These are phyloP conservation scores for Tetrahymena malaccensis DNA, from an alignment of 73 alveolate genomes.

Conservation along the genomic window DNA sequence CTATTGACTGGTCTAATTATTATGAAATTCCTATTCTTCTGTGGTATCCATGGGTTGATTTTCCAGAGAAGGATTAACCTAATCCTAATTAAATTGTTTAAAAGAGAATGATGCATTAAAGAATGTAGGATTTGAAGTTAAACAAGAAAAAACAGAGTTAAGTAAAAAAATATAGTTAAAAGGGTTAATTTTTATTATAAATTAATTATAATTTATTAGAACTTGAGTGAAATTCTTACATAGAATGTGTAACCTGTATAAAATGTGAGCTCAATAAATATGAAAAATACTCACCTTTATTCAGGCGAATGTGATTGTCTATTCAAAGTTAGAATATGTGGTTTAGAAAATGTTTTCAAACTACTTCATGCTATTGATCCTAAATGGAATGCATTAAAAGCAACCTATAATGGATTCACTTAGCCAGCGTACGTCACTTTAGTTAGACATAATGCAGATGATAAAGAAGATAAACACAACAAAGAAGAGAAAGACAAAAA, in stretches of 20 bases:
- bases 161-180: neutral
- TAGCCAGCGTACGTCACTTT: slow-evolving; percentile 35
- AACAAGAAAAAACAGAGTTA: neutral
- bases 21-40: neutral
- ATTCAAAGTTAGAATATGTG: slow-evolving; percentile 21
- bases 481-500: slow-evolving; percentile 28
- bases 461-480: slow-evolving; percentile 17
- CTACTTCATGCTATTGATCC: slow-evolving; percentile 31
- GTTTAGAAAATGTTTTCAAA: slow-evolving; percentile 22
- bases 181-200: neutral
- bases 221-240: neutral
- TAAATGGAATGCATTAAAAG: slow-evolving; percentile 17
- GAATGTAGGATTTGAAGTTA: neutral
- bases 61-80: neutral
- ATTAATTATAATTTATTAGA: neutral
- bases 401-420: slow-evolving; percentile 43
- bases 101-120: neutral
- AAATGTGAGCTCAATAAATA: neutral
- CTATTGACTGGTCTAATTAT: neutral
- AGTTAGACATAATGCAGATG: slow-evolving; percentile 23
- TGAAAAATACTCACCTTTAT: slow-evolving; percentile 2
- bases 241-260: slow-evolving; percentile 3
- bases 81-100: neutral
- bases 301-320: slow-evolving; percentile 54
- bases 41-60: neutral